phyloP scores from a whole-genome alignment of 2,329 filamentous ascomycete genomes.

The Ophiostoma angusticollis region DNA sequence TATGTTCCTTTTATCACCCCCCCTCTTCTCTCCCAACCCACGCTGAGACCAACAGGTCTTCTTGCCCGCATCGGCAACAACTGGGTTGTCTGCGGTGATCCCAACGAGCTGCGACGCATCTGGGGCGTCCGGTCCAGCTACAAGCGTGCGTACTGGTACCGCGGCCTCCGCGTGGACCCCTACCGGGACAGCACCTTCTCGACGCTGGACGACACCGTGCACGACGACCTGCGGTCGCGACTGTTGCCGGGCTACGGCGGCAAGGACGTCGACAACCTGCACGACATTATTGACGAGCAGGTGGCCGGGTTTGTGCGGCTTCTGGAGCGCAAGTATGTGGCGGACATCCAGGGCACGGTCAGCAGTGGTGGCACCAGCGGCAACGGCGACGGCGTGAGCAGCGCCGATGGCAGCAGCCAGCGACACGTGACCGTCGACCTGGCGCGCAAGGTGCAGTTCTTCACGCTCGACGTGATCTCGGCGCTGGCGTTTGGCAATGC shows the following conservation, averaged over 20 bases:
- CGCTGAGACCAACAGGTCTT: too few species aligned
- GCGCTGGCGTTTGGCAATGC: conserved; percentile 35
- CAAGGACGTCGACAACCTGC: conserved; percentile 20
- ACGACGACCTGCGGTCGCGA: conserved; percentile 27
- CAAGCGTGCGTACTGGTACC: conserved; percentile 28
- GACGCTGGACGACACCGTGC: conserved; percentile 32
- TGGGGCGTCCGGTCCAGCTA: conserved; percentile 19
- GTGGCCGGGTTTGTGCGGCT: conserved; percentile 32
- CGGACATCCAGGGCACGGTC: conserved; percentile 21
- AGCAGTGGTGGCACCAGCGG: conserved; percentile 29
- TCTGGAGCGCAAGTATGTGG: conserved; percentile 28
- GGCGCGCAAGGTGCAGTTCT: conserved; percentile 35
- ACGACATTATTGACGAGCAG: conserved; percentile 29
- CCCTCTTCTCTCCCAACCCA: too few species aligned
- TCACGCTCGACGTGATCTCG: conserved; percentile 43
- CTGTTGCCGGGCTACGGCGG: conserved; percentile 18
- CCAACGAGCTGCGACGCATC: conserved; percentile 19
- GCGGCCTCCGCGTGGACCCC: conserved; percentile 36
- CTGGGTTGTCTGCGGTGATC: conserved; percentile 20
- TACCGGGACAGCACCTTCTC: conserved; percentile 37
- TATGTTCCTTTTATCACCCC: too few species aligned
- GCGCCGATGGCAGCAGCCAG: conserved; percentile 11
- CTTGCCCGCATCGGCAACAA: conserved; percentile 19
- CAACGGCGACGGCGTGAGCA: conserved; percentile 27
- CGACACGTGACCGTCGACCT: conserved; percentile 27